Conservation (phyloP, 2,329 filamentous ascomycete genomes). For the Aspergillus ochraceoroseus region DNA sequence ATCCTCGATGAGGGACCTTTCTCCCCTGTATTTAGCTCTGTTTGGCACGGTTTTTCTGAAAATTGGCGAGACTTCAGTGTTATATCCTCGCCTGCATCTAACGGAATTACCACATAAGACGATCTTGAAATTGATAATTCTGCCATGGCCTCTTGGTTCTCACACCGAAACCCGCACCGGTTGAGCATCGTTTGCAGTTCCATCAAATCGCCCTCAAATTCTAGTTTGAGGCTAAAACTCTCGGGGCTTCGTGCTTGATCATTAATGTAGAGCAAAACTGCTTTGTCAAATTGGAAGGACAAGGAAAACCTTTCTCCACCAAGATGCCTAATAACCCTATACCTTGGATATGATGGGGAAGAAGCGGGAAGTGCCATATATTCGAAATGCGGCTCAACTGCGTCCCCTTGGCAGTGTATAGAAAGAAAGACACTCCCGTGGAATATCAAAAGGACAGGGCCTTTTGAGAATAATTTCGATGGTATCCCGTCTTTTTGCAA, state of each 20-base stretch:
- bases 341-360: background rate
- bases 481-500: conserved; percentile 9
- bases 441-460: conserved; percentile 10
- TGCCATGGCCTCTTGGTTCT: background rate
- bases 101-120: conserved; percentile 16
- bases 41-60: background rate
- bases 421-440: conserved; percentile 8
- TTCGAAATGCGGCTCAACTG: conserved; percentile 5
- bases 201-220: conserved; percentile 10
- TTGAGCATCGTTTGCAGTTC: conserved; percentile 11
- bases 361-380: conserved; percentile 11
- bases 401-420: conserved; percentile 6
- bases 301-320: conserved; percentile 1
- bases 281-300: conserved; percentile 4
- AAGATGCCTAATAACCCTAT: background rate
- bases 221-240: conserved; percentile 8
- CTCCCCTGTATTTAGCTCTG: background rate
- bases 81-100: conserved; percentile 17
- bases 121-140: conserved; percentile 5
- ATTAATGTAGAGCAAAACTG: conserved; percentile 9
- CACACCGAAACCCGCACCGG: background rate
- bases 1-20: background rate
- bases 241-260: conserved; percentile 7
- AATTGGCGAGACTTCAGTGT: conserved; percentile 3
- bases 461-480: background rate